Evolutionary conservation across 805 yeast species (phyloP).

Genomic region (Yamadazyma scolyti): DNA sequence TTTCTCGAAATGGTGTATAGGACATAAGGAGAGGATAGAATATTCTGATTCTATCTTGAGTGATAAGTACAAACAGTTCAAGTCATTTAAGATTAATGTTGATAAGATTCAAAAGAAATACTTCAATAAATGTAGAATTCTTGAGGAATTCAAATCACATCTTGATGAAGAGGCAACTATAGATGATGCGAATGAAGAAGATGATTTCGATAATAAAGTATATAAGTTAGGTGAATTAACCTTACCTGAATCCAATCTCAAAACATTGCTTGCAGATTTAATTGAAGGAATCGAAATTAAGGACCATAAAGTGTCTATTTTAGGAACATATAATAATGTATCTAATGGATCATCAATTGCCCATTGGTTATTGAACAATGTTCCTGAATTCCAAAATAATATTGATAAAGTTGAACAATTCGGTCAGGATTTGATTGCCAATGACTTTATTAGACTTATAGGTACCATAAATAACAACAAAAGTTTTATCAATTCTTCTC

Average conservation of each 20-base stretch:
- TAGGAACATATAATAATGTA: slow-evolving; percentile 64
- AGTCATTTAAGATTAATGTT: slow-evolving; percentile 42
- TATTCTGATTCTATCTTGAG: slow-evolving; percentile 54
- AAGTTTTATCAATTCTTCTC: slow-evolving; percentile 69
- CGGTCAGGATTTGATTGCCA: slow-evolving; percentile 66
- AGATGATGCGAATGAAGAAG: slow-evolving; percentile 17
- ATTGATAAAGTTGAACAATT: slow-evolving; percentile 62
- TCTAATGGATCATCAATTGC: slow-evolving; percentile 60
- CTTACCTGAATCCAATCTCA: slow-evolving; percentile 26
- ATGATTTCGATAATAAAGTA: slow-evolving; percentile 14
- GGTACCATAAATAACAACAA: slow-evolving; percentile 53
- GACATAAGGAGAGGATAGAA: slow-evolving; percentile 64
- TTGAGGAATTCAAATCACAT: slow-evolving; percentile 60
- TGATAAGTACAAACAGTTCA: slow-evolving; percentile 50
- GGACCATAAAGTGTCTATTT: slow-evolving; percentile 59
- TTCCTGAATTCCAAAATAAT: slow-evolving; percentile 39
- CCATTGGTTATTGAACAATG: slow-evolving; percentile 52
- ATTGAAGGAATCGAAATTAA: slow-evolving; percentile 43
- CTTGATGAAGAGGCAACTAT: slow-evolving; percentile 37
- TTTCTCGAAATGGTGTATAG: slow-evolving; percentile 69
- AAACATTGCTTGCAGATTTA: slow-evolving; percentile 31
- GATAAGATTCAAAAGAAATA: slow-evolving; percentile 63
- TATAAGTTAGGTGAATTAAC: slow-evolving; percentile 31
- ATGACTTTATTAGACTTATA: slow-evolving; percentile 60
- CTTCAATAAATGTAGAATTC: slow-evolving; percentile 70